Evolutionary conservation across 1,284 basidiomycete species (phyloP).

Genomic region (Pseudozyma hubeiensis): DNA sequence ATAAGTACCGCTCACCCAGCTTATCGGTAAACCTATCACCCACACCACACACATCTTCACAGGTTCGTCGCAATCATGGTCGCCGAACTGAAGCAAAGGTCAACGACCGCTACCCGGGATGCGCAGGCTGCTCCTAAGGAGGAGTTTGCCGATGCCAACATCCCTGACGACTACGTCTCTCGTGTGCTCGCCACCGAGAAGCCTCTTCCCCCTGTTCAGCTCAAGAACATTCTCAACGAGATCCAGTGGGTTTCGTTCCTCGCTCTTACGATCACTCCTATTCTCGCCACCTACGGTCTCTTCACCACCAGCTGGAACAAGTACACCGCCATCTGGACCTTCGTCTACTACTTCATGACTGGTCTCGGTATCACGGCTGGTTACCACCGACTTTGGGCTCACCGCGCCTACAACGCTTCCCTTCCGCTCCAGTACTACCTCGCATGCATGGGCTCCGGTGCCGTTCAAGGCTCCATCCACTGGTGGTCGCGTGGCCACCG

Average conservation of each 20-base stretch:
- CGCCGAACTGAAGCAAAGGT: slow-evolving; percentile 49
- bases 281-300: slow-evolving; percentile 62
- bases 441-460: slow-evolving; percentile 65
- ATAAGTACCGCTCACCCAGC: slow-evolving; percentile 14
- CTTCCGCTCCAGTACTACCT: slow-evolving; percentile 61
- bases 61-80: slow-evolving; percentile 28
- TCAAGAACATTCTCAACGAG: slow-evolving; percentile 64
- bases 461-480: slow-evolving; percentile 66
- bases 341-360: slow-evolving; percentile 66
- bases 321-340: slow-evolving; percentile 55
- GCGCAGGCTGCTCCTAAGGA: slow-evolving; percentile 51
- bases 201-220: slow-evolving; percentile 60
- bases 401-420: slow-evolving; percentile 64
- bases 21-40: no score
- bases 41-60: not conserved
- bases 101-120: slow-evolving; percentile 37
- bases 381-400: slow-evolving; percentile 68
- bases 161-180: slow-evolving; percentile 64
- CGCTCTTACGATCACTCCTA: slow-evolving; percentile 59
- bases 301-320: slow-evolving; percentile 55
- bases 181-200: slow-evolving; percentile 55
- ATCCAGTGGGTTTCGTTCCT: slow-evolving; percentile 68
- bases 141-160: slow-evolving; percentile 58
- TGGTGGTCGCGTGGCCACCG: slow-evolving; percentile 69
- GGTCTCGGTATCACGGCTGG: slow-evolving; percentile 66